phyloP scores from a whole-genome alignment of 495 filamentous ascomycete genomes.

The Sordaria brevicollis region DNA sequence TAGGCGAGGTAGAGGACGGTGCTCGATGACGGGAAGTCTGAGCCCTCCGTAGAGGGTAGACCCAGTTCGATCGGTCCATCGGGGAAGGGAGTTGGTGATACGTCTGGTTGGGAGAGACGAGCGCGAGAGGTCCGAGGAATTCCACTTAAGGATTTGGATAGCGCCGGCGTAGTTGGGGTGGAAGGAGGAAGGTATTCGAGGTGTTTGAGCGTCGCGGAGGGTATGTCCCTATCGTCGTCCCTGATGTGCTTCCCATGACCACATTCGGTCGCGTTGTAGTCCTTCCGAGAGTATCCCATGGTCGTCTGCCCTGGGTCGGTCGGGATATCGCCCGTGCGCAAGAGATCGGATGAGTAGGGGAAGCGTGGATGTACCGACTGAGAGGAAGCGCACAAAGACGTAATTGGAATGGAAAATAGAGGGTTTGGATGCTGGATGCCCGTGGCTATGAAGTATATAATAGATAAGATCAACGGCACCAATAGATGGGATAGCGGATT shows the following conservation, averaged over 20 bases:
- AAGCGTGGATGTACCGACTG: background rate
- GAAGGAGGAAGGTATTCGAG: background rate
- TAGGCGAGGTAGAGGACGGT: conserved; percentile 91
- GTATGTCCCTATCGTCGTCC: background rate
- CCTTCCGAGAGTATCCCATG: background rate
- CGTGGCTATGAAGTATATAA: background rate
- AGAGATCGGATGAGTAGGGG: background rate
- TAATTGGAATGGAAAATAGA: background rate
- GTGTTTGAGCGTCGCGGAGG: background rate
- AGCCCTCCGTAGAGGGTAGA: background rate
- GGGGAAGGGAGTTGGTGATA: conserved; percentile 14
- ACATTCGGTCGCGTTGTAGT: background rate
- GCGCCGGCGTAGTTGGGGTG: background rate
- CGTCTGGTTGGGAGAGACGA: conserved; percentile 22
- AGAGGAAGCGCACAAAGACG: background rate
- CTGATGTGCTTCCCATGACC: background rate
- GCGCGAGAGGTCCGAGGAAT: conserved; percentile 12
- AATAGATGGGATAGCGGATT: background rate
- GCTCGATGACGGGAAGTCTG: background rate
- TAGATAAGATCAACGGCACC: background rate
- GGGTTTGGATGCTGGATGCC: background rate
- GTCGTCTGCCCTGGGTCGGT: background rate
- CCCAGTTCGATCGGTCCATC: conserved; percentile 15
- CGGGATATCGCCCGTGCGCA: background rate
- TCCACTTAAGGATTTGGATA: background rate